Evolutionary conservation across 2,329 filamentous ascomycete genomes (phyloP), one percentile per base, ranked within the genome.

Genomic region (Penicillium sp.): DNA sequence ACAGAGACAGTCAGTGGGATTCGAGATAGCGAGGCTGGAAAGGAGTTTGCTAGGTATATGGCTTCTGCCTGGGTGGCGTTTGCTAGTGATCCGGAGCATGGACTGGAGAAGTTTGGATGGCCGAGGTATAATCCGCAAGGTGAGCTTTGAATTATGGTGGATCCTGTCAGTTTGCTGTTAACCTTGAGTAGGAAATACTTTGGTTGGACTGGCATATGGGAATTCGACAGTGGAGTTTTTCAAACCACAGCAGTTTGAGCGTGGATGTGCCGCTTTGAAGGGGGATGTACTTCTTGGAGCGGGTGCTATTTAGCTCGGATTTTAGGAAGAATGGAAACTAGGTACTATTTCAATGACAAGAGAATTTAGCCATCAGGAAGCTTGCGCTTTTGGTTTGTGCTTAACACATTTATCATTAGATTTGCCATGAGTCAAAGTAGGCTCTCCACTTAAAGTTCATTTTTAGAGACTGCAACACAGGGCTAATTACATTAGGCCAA

Each of bases 51-150:
- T 1, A 56, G 52, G 37, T 58, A 73, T 5, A 76, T 81, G 73
- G 76, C 77, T 53, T 60, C 63, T 0, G 75, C 76, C 0, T 80
- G 79, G 78, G 71, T 65, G 14, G 64, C 70, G 0, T 81, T 81
- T 45, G 69, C 70, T 10, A 55, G 69, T 31, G 72, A 80, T 45
- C 77, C 79, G 1, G 31, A 48, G 0, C 46, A 64, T 2, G 78
- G 78, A 0, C 53, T 80, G 41, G 58, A 53, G n/a, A 55, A 60
- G 49, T 52, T 76, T 27, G 74, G 73, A 0, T 79, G 76, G 75
- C 76, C 76, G 3, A 37, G 19, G 49, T 79, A 71, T 48, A 52
- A 71, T 45, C 57, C 59, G 1, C 37, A 56, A 26, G 50, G 59
- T 53, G 55, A 67, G 53, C 59, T 26, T 19, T 9, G 9, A 31